Conservation (phyloP, 805 yeast species). For the Saccharomycopsis sp. region DNA sequence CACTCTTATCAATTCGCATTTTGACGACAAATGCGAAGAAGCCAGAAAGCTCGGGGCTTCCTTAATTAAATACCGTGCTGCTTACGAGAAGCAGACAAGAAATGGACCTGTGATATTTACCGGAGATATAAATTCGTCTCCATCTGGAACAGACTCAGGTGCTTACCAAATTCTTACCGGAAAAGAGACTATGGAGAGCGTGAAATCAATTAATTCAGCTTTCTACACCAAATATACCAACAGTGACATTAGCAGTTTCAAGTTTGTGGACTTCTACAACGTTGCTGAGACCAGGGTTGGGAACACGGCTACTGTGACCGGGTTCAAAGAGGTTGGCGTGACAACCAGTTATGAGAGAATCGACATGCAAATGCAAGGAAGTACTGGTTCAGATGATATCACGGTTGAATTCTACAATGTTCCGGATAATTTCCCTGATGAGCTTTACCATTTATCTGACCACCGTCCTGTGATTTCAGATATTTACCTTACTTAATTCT, state of each 20-base stretch:
- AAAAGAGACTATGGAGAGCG: slow-evolving; percentile 6
- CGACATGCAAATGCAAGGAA: slow-evolving; percentile 35
- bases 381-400: slow-evolving; percentile 24
- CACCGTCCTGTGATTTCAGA: slow-evolving; percentile 12
- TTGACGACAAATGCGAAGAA: slow-evolving; percentile 35
- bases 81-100: slow-evolving; percentile 32
- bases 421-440: slow-evolving; percentile 13
- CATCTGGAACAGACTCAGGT: slow-evolving; percentile 26
- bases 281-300: slow-evolving; percentile 28
- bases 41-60: slow-evolving; percentile 34
- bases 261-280: slow-evolving; percentile 28
- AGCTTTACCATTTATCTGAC: slow-evolving; percentile 7
- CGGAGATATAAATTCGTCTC: slow-evolving; percentile 42
- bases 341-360: slow-evolving; percentile 28
- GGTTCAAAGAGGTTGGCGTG: slow-evolving; percentile 29
- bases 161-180: slow-evolving; percentile 31
- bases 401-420: slow-evolving; percentile 5
- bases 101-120: slow-evolving; percentile 34
- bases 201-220: slow-evolving; percentile 21
- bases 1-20: slow-evolving; percentile 36
- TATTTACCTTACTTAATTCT: not conserved
- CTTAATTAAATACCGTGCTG: slow-evolving; percentile 30
- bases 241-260: slow-evolving; percentile 22
- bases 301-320: slow-evolving; percentile 35
- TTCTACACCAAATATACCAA: slow-evolving; percentile 25